phyloP scores from a whole-genome alignment of 1,284 basidiomycete genomes.

The Gomphus bonarii region DNA sequence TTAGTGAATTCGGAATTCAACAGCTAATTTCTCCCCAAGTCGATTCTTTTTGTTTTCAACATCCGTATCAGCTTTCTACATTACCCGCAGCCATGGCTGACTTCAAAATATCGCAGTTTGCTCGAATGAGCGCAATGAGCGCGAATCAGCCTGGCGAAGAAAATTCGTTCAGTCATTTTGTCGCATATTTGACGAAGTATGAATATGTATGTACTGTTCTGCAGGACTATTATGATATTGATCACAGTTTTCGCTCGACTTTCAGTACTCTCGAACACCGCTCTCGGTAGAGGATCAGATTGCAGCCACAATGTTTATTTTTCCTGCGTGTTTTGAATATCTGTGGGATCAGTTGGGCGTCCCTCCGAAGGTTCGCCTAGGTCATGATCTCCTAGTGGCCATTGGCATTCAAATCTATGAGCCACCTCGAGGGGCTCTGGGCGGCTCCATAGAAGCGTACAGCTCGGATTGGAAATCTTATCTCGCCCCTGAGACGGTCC shows the following conservation, averaged over 20 bases:
- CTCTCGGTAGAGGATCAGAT: slow-evolving; percentile 33
- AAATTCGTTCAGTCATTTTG: slow-evolving; percentile 32
- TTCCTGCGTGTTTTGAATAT: slow-evolving; percentile 23
- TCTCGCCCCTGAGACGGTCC: neutral
- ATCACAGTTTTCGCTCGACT: neutral
- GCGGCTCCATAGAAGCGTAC: neutral
- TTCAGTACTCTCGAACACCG: slow-evolving; percentile 41
- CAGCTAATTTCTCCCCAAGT: neutral
- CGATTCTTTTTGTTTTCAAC: neutral
- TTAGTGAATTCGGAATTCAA: neutral
- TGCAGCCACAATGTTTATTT: slow-evolving; percentile 34
- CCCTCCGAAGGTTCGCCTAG: slow-evolving; percentile 18
- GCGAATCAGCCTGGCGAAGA: slow-evolving; percentile 19
- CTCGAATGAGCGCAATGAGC: slow-evolving; percentile 8
- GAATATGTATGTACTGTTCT: slow-evolving; percentile 15
- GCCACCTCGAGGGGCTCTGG: neutral
- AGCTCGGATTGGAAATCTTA: neutral
- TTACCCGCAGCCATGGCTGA: neutral
- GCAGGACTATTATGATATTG: slow-evolving; percentile 6
- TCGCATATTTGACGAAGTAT: slow-evolving; percentile 33
- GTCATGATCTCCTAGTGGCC: slow-evolving; percentile 28
- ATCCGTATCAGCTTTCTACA: neutral
- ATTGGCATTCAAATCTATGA: neutral
- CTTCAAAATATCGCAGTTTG: slow-evolving; percentile 5
- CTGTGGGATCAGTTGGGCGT: slow-evolving; percentile 22